Percentiles rank a stretch among this genome's conserved stretches.
phyloP scores from a whole-genome alignment of 768 basidiomycete species.

The Rhodotorula babjevae region DNA sequence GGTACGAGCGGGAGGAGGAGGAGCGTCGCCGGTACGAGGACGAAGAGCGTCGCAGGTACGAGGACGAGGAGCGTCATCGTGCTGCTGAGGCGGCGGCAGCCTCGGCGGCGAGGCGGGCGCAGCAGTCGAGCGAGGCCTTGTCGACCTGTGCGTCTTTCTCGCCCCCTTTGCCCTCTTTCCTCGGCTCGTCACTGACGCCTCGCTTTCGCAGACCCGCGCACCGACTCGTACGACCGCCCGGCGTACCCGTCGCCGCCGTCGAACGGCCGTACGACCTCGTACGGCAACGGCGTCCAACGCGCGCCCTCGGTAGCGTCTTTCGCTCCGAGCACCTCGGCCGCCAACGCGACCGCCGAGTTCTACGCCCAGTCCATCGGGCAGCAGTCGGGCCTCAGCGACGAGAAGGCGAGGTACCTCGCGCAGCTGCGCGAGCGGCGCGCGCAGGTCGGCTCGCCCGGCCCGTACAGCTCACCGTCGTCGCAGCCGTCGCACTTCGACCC shows the following conservation, averaged over 20 bases:
- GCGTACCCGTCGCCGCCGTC: not conserved
- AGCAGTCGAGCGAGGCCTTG: not conserved
- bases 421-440: constrained; percentile 23
- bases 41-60: not conserved
- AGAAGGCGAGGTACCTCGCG: constrained; percentile 29
- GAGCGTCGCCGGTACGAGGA: not conserved
- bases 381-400: constrained; percentile 2
- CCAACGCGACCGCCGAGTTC: constrained; percentile 13
- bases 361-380: constrained; percentile 23
- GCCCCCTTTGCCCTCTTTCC: not conserved
- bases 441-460: not conserved
- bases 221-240: not conserved
- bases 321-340: constrained; percentile 20
- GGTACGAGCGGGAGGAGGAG: constrained; percentile 1
- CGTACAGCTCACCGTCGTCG: not conserved
- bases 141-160: too few relatives aligned
- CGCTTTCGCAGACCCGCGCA: not conserved
- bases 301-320: constrained; percentile 27
- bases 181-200: not conserved
- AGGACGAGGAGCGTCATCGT: not conserved
- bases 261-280: not conserved
- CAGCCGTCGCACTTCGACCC: not conserved
- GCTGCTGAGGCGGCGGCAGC: not conserved
- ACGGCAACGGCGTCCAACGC: not conserved
- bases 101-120: too few relatives aligned